Conservation (phyloP, 768 basidiomycete genomes). For the Termitomyces sp. region DNA sequence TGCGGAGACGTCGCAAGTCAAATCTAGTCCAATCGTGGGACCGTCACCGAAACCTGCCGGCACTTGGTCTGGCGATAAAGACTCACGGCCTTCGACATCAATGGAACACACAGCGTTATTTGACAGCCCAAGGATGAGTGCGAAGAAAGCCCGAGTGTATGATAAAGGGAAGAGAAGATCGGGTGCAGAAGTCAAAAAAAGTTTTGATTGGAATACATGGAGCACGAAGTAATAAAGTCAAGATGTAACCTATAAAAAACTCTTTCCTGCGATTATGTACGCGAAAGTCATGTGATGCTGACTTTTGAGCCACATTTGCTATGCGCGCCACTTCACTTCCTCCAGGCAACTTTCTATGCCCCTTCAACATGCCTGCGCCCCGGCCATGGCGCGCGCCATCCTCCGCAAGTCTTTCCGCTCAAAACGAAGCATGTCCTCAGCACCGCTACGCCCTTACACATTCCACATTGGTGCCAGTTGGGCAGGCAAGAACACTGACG, state of each 20-base stretch:
- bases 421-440: slow-evolving; percentile 14
- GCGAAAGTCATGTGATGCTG: slow-evolving; percentile 11
- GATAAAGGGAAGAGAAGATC: neutral
- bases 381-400: slow-evolving; percentile 12
- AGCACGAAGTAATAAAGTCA: neutral
- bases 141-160: slow-evolving; percentile 5
- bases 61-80: slow-evolving; percentile 2
- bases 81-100: neutral
- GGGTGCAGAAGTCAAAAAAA: neutral
- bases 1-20: neutral
- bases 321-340: neutral
- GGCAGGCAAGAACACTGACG: slow-evolving; percentile 50
- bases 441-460: slow-evolving; percentile 42
- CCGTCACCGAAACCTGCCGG: neutral
- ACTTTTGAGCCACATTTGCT: neutral
- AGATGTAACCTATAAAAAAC: too few relatives aligned
- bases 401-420: slow-evolving; percentile 7
- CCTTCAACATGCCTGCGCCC: slow-evolving; percentile 2
- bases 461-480: slow-evolving; percentile 79
- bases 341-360: slow-evolving; percentile 1
- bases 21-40: neutral
- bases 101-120: neutral
- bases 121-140: neutral
- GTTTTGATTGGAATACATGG: slow-evolving; percentile 23
- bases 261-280: neutral